A percentile compares a stretch with the other conserved stretches of the same genome.
Conservation (phyloP, 208 protist species). For the Willaertia magna region DNA sequence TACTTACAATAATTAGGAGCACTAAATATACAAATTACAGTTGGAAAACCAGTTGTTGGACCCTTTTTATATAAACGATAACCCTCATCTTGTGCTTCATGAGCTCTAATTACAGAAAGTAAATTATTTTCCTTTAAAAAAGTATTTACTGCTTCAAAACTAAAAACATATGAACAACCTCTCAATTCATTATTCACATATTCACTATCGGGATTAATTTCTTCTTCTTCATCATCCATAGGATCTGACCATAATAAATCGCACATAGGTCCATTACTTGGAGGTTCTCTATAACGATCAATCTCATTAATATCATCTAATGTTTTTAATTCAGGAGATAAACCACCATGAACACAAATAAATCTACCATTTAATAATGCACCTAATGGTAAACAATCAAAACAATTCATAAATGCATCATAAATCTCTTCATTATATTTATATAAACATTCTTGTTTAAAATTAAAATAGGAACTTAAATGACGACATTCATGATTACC, state of each 20-base stretch:
- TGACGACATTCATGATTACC: constrained; percentile 96
- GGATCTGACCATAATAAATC: constrained; percentile 73
- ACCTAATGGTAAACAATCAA: constrained; percentile 75
- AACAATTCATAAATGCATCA: constrained; percentile 63
- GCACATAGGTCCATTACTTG: constrained; percentile 46
- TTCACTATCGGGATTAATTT: constrained; percentile 7
- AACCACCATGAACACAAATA: constrained; percentile 78
- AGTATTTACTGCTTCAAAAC: constrained; percentile 71
- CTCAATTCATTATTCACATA: constrained; percentile 41
- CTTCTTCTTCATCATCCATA: constrained; percentile 65
- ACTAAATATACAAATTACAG: constrained; percentile 93
- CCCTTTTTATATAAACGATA: constrained; percentile 88
- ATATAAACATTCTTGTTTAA: constrained; percentile 72
- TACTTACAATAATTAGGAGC: constrained; percentile 96
- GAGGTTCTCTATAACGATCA: constrained; percentile 53
- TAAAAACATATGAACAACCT: constrained; percentile 75
- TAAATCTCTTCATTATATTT: constrained; percentile 48
- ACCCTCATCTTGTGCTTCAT: constrained; percentile 88
- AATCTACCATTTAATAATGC: constrained; percentile 66
- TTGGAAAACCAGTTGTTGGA: constrained; percentile 70
- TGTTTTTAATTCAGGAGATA: constrained; percentile 34
- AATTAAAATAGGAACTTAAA: constrained; percentile 90
- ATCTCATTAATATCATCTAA: constrained; percentile 49
- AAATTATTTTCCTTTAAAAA: constrained; percentile 90
- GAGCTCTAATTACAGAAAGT: constrained; percentile 83